Evolutionary conservation across 768 basidiomycete species (phyloP).

Genomic region (Cystobasidium tubakii): DNA sequence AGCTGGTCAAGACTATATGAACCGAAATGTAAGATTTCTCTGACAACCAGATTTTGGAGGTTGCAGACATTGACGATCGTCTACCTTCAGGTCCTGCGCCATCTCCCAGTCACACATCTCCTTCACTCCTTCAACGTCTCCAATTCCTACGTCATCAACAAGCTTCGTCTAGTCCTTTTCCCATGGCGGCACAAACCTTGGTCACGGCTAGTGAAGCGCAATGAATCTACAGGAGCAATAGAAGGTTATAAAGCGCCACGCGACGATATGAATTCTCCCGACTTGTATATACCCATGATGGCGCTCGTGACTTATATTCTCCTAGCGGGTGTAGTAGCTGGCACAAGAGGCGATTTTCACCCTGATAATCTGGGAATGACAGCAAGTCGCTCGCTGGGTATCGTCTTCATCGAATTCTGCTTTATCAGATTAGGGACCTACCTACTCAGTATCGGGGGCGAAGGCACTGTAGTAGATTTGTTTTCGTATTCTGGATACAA

Average conservation of each 20-base stretch:
- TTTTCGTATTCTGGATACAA: slow-evolving; percentile 95
- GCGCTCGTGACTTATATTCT: slow-evolving; percentile 92
- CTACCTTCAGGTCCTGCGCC: slow-evolving; percentile 62
- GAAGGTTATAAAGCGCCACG: slow-evolving; percentile 76
- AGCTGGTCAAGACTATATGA: slow-evolving; percentile 91
- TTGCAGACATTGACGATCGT: background rate
- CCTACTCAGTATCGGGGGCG: slow-evolving; percentile 71
- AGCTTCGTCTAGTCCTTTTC: slow-evolving; percentile 80
- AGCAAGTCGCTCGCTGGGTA: slow-evolving; percentile 73
- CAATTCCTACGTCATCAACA: slow-evolving; percentile 87
- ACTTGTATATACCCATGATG: slow-evolving; percentile 97
- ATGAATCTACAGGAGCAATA: slow-evolving; percentile 60
- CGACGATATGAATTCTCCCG: slow-evolving; percentile 91
- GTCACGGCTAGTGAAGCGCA: slow-evolving; percentile 63
- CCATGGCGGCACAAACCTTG: slow-evolving; percentile 90
- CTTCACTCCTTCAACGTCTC: slow-evolving; percentile 95
- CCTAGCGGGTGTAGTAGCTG: slow-evolving; percentile 74
- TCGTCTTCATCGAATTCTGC: slow-evolving; percentile 79
- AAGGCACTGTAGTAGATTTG: slow-evolving; percentile 68
- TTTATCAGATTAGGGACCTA: slow-evolving; percentile 90
- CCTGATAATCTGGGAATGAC: slow-evolving; percentile 82
- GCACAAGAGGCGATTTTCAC: slow-evolving; percentile 73
- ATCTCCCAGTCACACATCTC: slow-evolving; percentile 67
- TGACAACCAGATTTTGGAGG: too few species aligned
- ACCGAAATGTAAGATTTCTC: slow-evolving; percentile 69